A percentile compares a stretch with the other conserved stretches of the same genome.
Conservation (phyloP, 306 rosid genomes). For the Rosa lucieae region DNA sequence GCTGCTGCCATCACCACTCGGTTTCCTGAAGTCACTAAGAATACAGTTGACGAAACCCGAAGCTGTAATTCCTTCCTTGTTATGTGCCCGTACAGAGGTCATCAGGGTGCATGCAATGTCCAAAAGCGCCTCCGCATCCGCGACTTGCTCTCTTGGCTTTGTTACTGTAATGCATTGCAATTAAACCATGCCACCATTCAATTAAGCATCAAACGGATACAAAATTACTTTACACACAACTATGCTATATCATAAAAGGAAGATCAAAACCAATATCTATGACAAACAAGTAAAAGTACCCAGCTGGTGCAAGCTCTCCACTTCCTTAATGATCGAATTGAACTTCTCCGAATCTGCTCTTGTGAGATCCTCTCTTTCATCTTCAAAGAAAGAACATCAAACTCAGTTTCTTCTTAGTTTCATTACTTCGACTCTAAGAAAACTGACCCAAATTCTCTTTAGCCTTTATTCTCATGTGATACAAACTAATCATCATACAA, state of each 20-base stretch:
- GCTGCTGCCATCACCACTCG: slow-evolving; percentile 2
- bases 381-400: slow-evolving; percentile 33
- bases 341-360: slow-evolving; percentile 53
- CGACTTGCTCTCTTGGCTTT: slow-evolving; percentile 89
- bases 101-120: slow-evolving; percentile 60
- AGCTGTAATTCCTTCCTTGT: slow-evolving; percentile 64
- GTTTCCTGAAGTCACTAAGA: slow-evolving; percentile 40
- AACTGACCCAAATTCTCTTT: not conserved
- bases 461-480: not conserved
- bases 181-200: not conserved
- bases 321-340: slow-evolving; percentile 45
- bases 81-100: slow-evolving; percentile 59
- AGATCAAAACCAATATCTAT: not conserved
- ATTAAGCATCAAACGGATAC: not conserved
- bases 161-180: slow-evolving; percentile 43
- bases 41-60: slow-evolving; percentile 58
- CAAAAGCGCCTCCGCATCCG: slow-evolving; percentile 82
- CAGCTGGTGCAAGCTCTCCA: slow-evolving; percentile 68
- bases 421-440: not conserved
- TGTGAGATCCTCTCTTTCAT: slow-evolving; percentile 60
- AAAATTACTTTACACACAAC: not conserved
- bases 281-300: slow-evolving; percentile 36
- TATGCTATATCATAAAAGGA: not conserved
- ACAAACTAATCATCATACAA: not conserved
- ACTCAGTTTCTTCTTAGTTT: not conserved